Conservation (phyloP, 768 basidiomycete genomes). For the Russula sp. region DNA sequence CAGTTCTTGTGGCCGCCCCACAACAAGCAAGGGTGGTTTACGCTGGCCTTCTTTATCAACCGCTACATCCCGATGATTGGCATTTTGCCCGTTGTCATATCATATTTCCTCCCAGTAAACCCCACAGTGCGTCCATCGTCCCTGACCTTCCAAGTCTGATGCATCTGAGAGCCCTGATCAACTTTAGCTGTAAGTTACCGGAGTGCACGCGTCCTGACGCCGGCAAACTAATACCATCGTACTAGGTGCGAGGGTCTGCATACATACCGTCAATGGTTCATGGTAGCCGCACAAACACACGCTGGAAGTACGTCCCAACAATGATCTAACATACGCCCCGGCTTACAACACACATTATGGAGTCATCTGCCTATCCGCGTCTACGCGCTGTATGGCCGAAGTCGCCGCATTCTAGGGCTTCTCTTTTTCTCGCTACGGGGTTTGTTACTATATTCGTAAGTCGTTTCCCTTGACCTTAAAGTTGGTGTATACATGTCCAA, state of each 20-base stretch:
- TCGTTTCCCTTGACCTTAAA: background rate
- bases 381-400: slow-evolving; percentile 16
- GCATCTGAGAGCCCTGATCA: background rate
- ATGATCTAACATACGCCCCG: too few relatives aligned
- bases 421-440: background rate
- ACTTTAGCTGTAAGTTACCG: slow-evolving; percentile 14
- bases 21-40: slow-evolving; percentile 40
- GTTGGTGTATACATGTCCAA: background rate
- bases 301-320: slow-evolving; percentile 1
- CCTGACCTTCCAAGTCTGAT: background rate
- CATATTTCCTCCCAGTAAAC: slow-evolving; percentile 24
- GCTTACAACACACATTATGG: background rate
- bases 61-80: slow-evolving; percentile 49
- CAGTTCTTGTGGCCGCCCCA: slow-evolving; percentile 43
- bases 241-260: slow-evolving; percentile 13
- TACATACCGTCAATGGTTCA: background rate
- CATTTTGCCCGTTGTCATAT: slow-evolving; percentile 31
- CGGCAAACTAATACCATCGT: background rate
- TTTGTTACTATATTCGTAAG: background rate
- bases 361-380: slow-evolving; percentile 17
- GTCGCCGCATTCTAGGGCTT: slow-evolving; percentile 4
- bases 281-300: background rate
- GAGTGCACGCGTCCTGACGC: background rate
- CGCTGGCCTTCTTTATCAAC: slow-evolving; percentile 48
- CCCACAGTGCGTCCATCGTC: slow-evolving; percentile 4